Percentiles rank a stretch among this genome's conserved stretches.
phyloP scores from a whole-genome alignment of 2,329 filamentous ascomycete species.

The Penicillium griseofulvum region DNA sequence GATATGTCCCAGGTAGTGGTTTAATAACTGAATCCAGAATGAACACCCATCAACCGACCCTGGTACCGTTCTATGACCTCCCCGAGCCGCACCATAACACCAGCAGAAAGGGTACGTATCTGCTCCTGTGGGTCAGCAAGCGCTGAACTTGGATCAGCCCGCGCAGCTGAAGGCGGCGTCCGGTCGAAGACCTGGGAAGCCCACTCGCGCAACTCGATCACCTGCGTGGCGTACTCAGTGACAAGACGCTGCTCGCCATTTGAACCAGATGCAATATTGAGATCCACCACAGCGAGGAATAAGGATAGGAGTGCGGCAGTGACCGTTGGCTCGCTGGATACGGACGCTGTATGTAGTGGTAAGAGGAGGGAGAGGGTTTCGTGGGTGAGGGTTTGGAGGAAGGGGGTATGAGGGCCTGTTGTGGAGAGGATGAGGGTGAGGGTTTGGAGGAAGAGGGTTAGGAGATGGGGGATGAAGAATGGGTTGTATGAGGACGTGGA shows the following conservation, averaged over 20 bases:
- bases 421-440: constrained; percentile 79
- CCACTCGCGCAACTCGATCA: constrained; percentile 89
- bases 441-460: constrained; percentile 81
- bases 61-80: constrained; percentile 83
- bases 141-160: constrained; percentile 61
- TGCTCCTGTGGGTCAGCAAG: constrained; percentile 43
- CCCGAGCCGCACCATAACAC: constrained; percentile 74
- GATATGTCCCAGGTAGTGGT: background rate
- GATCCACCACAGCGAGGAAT: constrained; percentile 75
- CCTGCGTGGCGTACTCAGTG: constrained; percentile 68
- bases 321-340: constrained; percentile 62
- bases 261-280: constrained; percentile 58
- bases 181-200: constrained; percentile 70
- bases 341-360: constrained; percentile 54
- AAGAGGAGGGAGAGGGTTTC: constrained; percentile 85
- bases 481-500: constrained; percentile 52
- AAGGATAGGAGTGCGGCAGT: constrained; percentile 74
- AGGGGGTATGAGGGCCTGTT: constrained; percentile 72
- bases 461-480: constrained; percentile 70
- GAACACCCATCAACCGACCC: constrained; percentile 69
- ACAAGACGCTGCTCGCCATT: constrained; percentile 67
- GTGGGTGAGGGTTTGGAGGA: constrained; percentile 74
- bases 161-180: constrained; percentile 47
- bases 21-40: constrained; percentile 48
- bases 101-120: constrained; percentile 63